Evolutionary conservation across 495 filamentous ascomycete species (phyloP).

Genomic region (Chaetomium cochliodes): DNA sequence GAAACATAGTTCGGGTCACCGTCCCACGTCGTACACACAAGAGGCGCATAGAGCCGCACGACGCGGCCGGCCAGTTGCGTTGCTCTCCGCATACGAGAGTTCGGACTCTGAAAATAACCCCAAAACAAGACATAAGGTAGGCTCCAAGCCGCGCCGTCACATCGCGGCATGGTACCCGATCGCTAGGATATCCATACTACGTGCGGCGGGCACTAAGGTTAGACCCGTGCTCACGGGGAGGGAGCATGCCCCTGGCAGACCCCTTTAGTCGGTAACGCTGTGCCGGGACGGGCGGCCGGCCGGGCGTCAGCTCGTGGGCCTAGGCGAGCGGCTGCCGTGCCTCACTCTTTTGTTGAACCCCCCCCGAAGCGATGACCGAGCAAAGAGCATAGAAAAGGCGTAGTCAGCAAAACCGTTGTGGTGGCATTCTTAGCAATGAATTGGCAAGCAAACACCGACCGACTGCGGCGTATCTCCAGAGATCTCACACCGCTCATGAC

Average conservation of each 20-base stretch:
- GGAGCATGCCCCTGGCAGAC: background rate
- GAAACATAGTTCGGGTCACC: slow-evolving; percentile 1
- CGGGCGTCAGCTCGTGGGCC: background rate
- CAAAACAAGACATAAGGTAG: slow-evolving; percentile 15
- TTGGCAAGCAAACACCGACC: background rate
- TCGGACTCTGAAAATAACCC: slow-evolving; percentile 15
- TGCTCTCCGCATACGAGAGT: background rate
- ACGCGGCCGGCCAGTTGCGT: background rate
- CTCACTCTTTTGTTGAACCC: background rate
- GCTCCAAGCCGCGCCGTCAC: slow-evolving; percentile 2
- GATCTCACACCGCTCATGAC: slow-evolving; percentile 10
- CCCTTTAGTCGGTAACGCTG: slow-evolving; percentile 1
- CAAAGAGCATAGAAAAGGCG: background rate
- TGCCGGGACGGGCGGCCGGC: background rate
- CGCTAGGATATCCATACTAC: background rate
- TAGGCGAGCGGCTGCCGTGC: background rate
- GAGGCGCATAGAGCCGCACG: slow-evolving; percentile 12
- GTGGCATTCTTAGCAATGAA: background rate
- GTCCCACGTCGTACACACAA: background rate
- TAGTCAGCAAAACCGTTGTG: slow-evolving; percentile 6
- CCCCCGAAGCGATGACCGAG: background rate
- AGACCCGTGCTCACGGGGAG: slow-evolving; percentile 1
- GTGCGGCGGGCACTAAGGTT: slow-evolving; percentile 12
- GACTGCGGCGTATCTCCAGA: background rate
- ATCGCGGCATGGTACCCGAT: background rate